These are phyloP conservation scores for Chaetomiaceae sp. DNA, from an alignment of 2,329 filamentous ascomycete species.

Conservation along the genomic window DNA sequence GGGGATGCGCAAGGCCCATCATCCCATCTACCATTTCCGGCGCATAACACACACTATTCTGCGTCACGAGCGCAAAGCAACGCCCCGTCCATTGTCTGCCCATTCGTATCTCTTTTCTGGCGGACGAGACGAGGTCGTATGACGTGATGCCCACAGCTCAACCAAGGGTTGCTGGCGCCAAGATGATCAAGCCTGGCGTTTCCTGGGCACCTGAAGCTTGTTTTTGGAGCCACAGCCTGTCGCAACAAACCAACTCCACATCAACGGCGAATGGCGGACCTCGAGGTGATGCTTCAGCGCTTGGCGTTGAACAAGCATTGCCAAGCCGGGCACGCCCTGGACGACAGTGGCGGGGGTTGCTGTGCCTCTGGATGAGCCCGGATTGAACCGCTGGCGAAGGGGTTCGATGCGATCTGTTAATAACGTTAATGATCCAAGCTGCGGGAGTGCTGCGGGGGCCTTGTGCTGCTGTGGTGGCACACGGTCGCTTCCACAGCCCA, in stretches of 20 bases:
- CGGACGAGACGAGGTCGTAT: background rate
- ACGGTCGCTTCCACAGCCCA: no score
- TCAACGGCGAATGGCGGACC: slow-evolving; percentile 3
- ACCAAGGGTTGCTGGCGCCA: background rate
- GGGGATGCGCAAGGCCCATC: background rate
- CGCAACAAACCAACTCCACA: background rate
- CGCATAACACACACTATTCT: background rate
- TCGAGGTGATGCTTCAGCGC: background rate
- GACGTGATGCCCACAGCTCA: background rate
- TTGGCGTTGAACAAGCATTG: slow-evolving; percentile 18
- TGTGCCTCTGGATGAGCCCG: no score
- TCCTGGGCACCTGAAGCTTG: slow-evolving; percentile 17
- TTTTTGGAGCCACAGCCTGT: background rate
- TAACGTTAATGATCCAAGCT: no score
- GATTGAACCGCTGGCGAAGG: background rate
- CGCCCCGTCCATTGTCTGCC: no score
- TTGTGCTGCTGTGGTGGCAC: no score
- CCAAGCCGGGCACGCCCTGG: slow-evolving; percentile 8
- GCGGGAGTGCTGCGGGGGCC: no score
- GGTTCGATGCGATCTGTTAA: no score
- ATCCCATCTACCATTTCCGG: slow-evolving; percentile 2
- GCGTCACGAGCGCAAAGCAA: background rate
- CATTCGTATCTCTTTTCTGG: background rate
- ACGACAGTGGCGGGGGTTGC: background rate
- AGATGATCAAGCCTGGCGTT: slow-evolving; percentile 11